These are phyloP conservation scores for Trichoderma asperellum DNA, from an alignment of 2,329 filamentous ascomycete genomes.

Conservation along the genomic window DNA sequence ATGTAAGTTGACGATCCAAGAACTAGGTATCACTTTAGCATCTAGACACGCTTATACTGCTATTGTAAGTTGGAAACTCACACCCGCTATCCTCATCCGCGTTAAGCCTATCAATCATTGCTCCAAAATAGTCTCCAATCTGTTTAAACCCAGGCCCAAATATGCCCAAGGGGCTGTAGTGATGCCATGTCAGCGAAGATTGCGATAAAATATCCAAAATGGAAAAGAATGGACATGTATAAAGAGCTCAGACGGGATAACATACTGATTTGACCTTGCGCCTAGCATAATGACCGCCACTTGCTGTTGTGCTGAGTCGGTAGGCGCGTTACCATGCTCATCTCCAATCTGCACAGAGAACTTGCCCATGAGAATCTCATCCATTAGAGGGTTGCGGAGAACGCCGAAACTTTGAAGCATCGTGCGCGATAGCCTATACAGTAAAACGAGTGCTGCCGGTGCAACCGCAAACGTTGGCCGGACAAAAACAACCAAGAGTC, in stretches of 20 bases:
- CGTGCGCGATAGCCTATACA: constrained; percentile 3
- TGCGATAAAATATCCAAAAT: background rate
- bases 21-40: background rate
- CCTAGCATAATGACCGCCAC: constrained; percentile 17
- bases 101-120: constrained; percentile 6
- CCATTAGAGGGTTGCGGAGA: constrained; percentile 21
- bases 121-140: background rate
- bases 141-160: constrained; percentile 15
- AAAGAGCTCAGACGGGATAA: background rate
- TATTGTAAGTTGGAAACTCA: background rate
- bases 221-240: background rate
- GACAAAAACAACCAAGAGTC: constrained; percentile 2
- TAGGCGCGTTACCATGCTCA: constrained; percentile 10
- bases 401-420: constrained; percentile 21
- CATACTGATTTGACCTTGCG: constrained; percentile 20
- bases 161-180: constrained; percentile 15
- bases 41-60: background rate
- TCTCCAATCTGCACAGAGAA: constrained; percentile 11
- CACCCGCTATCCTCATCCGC: constrained; percentile 11
- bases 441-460: constrained; percentile 1
- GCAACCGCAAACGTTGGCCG: constrained; percentile 10
- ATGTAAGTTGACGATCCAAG: constrained; percentile 12
- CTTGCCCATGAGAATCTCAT: constrained; percentile 22
- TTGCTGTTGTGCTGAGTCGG: background rate
- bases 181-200: background rate